Evolutionary conservation across 306 rosid species (phyloP), one percentile per base, ranked within the genome.

Genomic region (Cajanus cajan): DNA sequence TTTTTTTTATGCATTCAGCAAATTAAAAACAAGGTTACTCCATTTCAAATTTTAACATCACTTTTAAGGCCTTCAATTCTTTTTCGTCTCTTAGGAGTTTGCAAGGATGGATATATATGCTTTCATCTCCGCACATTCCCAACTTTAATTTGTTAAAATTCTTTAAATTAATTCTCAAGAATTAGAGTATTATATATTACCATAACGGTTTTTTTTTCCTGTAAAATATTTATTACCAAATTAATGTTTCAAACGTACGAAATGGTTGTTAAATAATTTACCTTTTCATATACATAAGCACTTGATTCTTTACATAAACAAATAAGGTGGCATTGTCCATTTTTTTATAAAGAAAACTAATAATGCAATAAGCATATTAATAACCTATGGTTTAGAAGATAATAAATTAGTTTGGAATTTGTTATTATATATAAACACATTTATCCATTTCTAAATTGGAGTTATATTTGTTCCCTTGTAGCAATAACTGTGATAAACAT

Each of bases 401-500:
- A 24, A 13, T 58, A 24, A 1, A 10, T 0, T 5, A 58, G 65
- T 12, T 58, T 10, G 25, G 5, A n/a, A n/a, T n/a, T n/a, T n/a
- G n/a, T n/a, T n/a, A n/a, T n/a, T n/a, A n/a, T n/a, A n/a, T n/a
- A n/a, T n/a, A n/a, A n/a, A n/a, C n/a, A n/a, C n/a, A n/a, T n/a
- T n/a, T n/a, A n/a, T n/a, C n/a, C n/a, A n/a, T n/a, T n/a, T n/a
- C n/a, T n/a, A n/a, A n/a, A n/a, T n/a, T n/a, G n/a, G n/a, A n/a
- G n/a, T n/a, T n/a, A n/a, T n/a, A n/a, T n/a, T n/a, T n/a, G n/a
- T n/a, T 9, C 22, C 36, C 14, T 14, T 65, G 16, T 4, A 33
- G 33, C 69, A 72, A 82, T 74, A 75, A 71, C 39, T 19, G 50
- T 24, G 73, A 81, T 74, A 82, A 79, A 74, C 85, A 92, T 90